These are phyloP conservation scores for Alternaria sp. DNA, from an alignment of 2,329 filamentous ascomycete genomes.

Conservation along the genomic window DNA sequence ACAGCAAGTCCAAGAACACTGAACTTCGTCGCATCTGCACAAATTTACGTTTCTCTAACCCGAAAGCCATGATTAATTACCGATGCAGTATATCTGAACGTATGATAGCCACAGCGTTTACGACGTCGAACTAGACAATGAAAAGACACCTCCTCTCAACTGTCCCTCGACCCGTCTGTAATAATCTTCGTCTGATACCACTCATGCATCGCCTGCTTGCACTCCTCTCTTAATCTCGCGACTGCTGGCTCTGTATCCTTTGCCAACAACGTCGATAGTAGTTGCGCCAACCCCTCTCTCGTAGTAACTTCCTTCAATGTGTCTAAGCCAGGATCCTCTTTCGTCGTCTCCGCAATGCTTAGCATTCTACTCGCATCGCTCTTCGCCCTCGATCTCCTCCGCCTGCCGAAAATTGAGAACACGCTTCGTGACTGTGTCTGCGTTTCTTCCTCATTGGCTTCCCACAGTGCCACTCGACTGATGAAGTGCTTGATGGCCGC, in stretches of 20 bases:
- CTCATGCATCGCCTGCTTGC: conserved; percentile 25
- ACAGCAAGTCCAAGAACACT: background rate
- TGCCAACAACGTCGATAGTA: conserved; percentile 33
- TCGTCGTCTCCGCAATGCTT: conserved; percentile 16
- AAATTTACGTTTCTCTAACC: background rate
- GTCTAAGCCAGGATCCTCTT: conserved; percentile 9
- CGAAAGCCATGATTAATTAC: background rate
- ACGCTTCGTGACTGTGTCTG: conserved; percentile 2
- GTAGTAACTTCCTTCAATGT: conserved; percentile 32
- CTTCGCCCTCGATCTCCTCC: conserved; percentile 8
- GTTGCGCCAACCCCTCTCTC: conserved; percentile 32
- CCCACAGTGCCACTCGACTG: conserved; percentile 27
- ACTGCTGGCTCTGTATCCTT: conserved; percentile 11
- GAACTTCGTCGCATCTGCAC: background rate
- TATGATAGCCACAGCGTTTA: background rate
- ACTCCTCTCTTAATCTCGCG: conserved; percentile 17
- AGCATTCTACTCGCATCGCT: conserved; percentile 17
- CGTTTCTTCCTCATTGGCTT: too few species aligned
- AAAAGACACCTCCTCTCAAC: background rate
- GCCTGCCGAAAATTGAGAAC: background rate
- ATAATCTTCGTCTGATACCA: conserved; percentile 22
- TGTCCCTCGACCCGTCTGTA: background rate
- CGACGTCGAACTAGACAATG: background rate
- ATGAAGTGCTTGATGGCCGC: conserved; percentile 30
- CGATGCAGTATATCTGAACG: background rate